Conservation (phyloP, 208 protist genomes). For the Leishmania turanica region DNA sequence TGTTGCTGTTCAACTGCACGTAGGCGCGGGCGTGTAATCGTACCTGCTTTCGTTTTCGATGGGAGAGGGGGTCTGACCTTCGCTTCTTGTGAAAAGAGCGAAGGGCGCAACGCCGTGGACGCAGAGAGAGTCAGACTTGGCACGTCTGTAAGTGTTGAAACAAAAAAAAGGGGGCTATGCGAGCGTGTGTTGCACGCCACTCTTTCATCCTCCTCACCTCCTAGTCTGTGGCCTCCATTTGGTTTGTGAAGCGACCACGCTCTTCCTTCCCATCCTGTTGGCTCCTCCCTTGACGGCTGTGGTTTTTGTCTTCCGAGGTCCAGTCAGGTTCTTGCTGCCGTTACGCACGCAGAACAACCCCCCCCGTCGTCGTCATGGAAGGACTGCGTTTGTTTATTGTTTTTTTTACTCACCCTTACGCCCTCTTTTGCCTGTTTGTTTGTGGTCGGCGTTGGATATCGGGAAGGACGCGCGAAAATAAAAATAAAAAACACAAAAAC, state of each 20-base stretch:
- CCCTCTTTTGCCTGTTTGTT: not conserved
- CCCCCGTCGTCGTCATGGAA: too few relatives aligned
- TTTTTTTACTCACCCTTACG: not conserved
- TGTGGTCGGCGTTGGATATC: not conserved
- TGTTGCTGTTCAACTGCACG: not conserved
- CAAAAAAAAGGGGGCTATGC: not conserved
- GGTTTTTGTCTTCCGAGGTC: not conserved
- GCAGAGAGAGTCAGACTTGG: not conserved
- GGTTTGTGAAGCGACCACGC: not conserved
- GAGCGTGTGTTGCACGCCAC: not conserved
- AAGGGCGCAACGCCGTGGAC: not conserved
- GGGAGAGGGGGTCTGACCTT: not conserved
- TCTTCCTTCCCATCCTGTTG: not conserved
- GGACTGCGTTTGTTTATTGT: not conserved
- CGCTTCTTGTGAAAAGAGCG: not conserved
- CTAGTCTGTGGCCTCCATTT: not conserved
- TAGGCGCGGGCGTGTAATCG: not conserved
- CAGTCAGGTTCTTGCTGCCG: not conserved
- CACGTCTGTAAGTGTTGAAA: not conserved
- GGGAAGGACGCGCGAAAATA: not conserved
- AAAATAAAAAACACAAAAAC: not conserved
- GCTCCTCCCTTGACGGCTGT: not conserved
- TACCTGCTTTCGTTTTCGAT: not conserved
- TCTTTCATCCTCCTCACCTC: not conserved
- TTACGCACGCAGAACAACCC: not conserved